Conservation (phyloP, 2,329 filamentous ascomycete genomes). For the Venturia nashicola region DNA sequence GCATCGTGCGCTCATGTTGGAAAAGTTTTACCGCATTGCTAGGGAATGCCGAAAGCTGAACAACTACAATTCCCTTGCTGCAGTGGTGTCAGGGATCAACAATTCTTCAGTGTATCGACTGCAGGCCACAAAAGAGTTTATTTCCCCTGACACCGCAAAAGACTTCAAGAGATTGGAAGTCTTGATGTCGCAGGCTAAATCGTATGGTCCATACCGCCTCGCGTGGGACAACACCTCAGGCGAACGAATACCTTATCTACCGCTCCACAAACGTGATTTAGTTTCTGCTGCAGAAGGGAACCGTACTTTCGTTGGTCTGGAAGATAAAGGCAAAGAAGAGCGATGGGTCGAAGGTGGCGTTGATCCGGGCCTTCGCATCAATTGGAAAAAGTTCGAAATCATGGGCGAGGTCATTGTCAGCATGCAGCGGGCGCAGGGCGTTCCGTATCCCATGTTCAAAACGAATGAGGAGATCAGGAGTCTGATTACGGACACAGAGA, state of each 20-base stretch:
- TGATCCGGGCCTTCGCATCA: conserved; percentile 49
- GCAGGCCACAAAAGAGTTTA: conserved; percentile 62
- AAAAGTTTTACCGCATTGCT: conserved; percentile 92
- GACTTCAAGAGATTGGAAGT: conserved; percentile 81
- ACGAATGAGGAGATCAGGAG: conserved; percentile 60
- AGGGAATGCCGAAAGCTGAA: conserved; percentile 75
- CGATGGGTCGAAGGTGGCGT: neutral
- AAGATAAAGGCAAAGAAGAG: conserved; percentile 14
- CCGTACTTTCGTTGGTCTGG: conserved; percentile 65
- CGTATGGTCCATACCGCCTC: conserved; percentile 87
- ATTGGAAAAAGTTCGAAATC: conserved; percentile 98
- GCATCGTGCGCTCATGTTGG: conserved; percentile 78
- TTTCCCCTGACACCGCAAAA: conserved; percentile 61
- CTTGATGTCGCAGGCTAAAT: conserved; percentile 86
- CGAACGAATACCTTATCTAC: conserved; percentile 86
- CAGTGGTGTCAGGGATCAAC: conserved; percentile 85
- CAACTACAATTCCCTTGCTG: conserved; percentile 95
- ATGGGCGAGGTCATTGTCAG: conserved; percentile 84
- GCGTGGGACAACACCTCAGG: conserved; percentile 93
- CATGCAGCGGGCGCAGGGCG: conserved; percentile 83
- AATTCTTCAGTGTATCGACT: conserved; percentile 77
- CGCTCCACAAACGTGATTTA: conserved; percentile 77
- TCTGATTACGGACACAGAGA: conserved; percentile 68
- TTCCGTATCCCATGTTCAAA: conserved; percentile 61
- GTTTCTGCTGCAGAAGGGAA: conserved; percentile 90